phyloP scores from a whole-genome alignment of 768 basidiomycete species.

The Mycena crocata region DNA sequence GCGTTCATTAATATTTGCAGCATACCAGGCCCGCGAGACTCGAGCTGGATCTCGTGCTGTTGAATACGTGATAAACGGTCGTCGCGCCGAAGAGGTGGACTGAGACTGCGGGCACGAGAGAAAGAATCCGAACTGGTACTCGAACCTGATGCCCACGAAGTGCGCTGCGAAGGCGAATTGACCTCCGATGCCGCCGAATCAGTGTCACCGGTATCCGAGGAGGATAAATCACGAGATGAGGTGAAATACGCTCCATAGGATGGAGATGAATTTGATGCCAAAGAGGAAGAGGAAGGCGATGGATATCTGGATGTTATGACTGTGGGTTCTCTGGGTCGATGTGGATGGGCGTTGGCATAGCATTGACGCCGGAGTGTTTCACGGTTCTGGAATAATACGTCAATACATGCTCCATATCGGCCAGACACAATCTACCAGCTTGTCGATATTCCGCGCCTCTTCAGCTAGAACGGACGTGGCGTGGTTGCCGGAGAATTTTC shows the following conservation, averaged over 20 bases:
- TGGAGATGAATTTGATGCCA: background rate
- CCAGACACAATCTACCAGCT: too few species aligned
- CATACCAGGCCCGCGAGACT: background rate
- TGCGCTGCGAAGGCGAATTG: background rate
- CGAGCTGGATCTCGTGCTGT: background rate
- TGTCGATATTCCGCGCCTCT: too few species aligned
- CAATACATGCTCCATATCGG: too few species aligned
- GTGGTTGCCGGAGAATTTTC: too few species aligned
- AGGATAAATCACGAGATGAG: too few species aligned
- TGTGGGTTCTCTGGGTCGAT: background rate
- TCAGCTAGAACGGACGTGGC: too few species aligned
- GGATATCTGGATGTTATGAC: background rate
- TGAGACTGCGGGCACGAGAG: background rate
- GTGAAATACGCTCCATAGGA: too few species aligned
- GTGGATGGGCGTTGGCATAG: background rate
- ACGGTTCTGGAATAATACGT: too few species aligned
- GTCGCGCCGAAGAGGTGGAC: conserved; percentile 8
- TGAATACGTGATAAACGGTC: conserved; percentile 12
- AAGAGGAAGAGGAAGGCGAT: background rate
- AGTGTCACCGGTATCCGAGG: background rate
- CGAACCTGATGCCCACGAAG: conserved; percentile 5
- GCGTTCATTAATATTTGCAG: background rate
- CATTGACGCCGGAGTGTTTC: background rate
- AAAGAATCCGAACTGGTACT: background rate
- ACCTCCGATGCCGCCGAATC: background rate